Evolutionary conservation across 805 yeast genomes (phyloP), one percentile per base, ranked within the genome.

Genomic region (Wickerhamomyces alni): DNA sequence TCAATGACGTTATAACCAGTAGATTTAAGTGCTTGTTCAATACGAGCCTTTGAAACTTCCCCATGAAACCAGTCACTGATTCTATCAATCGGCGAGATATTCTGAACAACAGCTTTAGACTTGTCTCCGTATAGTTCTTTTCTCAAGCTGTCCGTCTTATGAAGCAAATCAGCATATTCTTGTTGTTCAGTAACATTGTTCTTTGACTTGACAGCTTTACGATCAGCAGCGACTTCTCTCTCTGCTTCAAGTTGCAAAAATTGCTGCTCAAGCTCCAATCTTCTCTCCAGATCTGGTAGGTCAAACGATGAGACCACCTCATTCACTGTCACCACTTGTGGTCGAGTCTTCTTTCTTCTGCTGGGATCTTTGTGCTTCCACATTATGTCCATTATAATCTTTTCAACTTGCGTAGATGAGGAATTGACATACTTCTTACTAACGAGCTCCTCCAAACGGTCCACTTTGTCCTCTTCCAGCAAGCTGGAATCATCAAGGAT

Each of bases 381-480:
- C 40, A 68, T 42, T 10, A 68, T 60, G 37, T 64, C 70, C 49
- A 68, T 52, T 13, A 65, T 65, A 15, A 62, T 46, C 37, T 63
- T 50, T 40, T 68, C 72, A 6, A 50, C 38, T 18, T 59, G 62
- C 15, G 49, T 48, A 3, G 52, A 33, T 1, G 49, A 39, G 10
- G 44, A 37, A 2, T 39, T 42, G 19, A 46, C 41, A 32, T 44
- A 51, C 25, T 48, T 41, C 16, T 41, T 38, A 4, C 40, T 37
- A 25, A 66, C 68, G 2, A 62, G 45, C 10, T 52, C 59, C 36
- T 68, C 70, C 11, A 68, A 51, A 36, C 42, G 39, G 42, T 66
- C 72, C 15, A 68, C 58, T 27, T 59, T 56, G 36, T 66, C 70
- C 42, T 68, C 73, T 41, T 68, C 72, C 13, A 53, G 45, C 3